Evolutionary conservation across 139 green algal species (phyloP).

Genomic region (Ulvella scutata): DNA sequence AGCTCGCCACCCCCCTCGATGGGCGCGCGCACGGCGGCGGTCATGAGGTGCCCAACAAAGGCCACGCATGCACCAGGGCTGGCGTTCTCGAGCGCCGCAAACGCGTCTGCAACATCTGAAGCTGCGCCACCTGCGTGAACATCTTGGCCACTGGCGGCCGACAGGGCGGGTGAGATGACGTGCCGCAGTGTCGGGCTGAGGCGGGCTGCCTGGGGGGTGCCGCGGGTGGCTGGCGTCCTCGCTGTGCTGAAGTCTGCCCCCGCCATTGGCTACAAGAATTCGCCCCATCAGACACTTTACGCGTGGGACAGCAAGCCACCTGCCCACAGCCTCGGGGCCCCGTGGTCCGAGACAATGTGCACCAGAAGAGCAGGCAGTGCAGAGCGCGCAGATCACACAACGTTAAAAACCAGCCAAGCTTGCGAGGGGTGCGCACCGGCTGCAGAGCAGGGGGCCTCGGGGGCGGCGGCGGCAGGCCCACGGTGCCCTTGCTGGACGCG

Average conservation of each 20-base stretch:
- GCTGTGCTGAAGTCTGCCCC: too few species aligned
- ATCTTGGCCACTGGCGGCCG: not conserved
- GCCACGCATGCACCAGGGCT: not conserved
- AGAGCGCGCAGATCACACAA: too few species aligned
- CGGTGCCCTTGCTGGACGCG: not conserved
- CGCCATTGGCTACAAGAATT: too few species aligned
- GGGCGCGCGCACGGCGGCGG: not conserved
- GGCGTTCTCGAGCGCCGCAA: not conserved
- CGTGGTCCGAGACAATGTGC: too few species aligned
- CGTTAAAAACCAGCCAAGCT: too few species aligned
- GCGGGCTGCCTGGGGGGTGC: too few species aligned
- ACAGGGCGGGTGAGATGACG: not conserved
- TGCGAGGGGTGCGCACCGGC: not conserved
- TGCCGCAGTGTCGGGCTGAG: not conserved
- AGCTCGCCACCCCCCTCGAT: not conserved
- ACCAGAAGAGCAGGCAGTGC: too few species aligned
- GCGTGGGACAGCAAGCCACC: too few species aligned
- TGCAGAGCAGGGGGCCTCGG: not conserved
- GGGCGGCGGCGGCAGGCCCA: not conserved
- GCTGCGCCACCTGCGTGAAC: not conserved
- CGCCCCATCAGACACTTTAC: too few species aligned
- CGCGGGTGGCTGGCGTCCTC: too few species aligned
- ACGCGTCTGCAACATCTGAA: not conserved
- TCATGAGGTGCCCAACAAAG: conserved; percentile 1
- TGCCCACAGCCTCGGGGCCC: too few species aligned